Conservation (phyloP, 2,329 filamentous ascomycete species). For the Verticillium klebahnii region DNA sequence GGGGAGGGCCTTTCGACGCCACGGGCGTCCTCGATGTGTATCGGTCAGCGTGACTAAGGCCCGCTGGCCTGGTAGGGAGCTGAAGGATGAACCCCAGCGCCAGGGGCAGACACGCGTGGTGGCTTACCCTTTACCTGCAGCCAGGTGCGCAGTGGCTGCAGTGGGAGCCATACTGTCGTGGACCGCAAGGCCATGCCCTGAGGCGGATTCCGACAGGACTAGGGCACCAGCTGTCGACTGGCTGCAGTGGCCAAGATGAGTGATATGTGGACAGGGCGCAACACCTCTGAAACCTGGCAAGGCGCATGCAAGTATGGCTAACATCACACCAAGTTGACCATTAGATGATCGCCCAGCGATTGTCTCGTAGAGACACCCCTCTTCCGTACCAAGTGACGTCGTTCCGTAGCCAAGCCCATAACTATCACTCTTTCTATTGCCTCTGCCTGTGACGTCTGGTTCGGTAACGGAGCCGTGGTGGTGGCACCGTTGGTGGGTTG, state of each 20-base stretch:
- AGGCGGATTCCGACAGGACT: background rate
- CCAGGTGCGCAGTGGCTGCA: background rate
- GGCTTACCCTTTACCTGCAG: background rate
- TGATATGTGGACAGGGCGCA: background rate
- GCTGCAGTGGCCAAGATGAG: background rate
- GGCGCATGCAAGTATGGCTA: background rate
- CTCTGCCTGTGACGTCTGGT: too few relatives aligned
- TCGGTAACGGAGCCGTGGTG: background rate
- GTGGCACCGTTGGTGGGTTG: background rate
- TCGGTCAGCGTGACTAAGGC: conserved; percentile 5
- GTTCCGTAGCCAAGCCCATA: too few relatives aligned
- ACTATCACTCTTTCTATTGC: too few relatives aligned
- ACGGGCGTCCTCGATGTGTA: background rate
- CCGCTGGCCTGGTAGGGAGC: background rate
- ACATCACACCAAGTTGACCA: too few relatives aligned
- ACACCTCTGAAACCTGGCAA: background rate
- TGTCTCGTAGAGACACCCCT: too few relatives aligned
- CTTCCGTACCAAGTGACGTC: too few relatives aligned
- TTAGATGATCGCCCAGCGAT: too few relatives aligned
- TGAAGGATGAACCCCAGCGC: background rate
- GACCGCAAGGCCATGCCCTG: background rate
- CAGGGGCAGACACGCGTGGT: background rate
- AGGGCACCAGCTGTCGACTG: background rate
- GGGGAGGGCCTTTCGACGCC: background rate
- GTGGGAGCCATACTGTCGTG: background rate